Evolutionary conservation across 2,329 filamentous ascomycete genomes (phyloP).

Genomic region (Alternaria burnsii): DNA sequence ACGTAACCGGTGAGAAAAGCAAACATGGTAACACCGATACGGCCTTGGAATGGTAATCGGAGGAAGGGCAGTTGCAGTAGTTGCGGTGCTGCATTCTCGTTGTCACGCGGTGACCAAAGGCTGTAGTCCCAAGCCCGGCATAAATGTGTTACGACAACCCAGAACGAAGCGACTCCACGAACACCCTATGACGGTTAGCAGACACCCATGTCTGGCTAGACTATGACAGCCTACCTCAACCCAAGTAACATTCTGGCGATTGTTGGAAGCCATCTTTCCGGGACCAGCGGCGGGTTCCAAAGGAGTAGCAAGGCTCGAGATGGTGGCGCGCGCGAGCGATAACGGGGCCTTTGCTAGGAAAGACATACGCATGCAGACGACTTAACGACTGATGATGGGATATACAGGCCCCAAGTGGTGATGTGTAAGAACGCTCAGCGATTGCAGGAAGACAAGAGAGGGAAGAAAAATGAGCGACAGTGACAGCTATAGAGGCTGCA

Average conservation of each 20-base stretch:
- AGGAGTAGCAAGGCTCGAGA: slow-evolving; percentile 24
- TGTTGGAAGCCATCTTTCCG: slow-evolving; percentile 40
- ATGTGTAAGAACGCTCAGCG: slow-evolving; percentile 14
- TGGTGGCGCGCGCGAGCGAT: slow-evolving; percentile 37
- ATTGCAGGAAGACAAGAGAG: slow-evolving; percentile 16
- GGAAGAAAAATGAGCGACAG: slow-evolving; percentile 29
- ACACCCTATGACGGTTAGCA: slow-evolving; percentile 53
- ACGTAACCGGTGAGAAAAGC: slow-evolving; percentile 66
- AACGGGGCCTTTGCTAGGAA: slow-evolving; percentile 36
- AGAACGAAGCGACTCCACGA: slow-evolving; percentile 62
- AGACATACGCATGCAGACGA: slow-evolving; percentile 38
- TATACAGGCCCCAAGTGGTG: slow-evolving; percentile 13
- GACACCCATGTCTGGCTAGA: neutral
- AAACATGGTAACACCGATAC: slow-evolving; percentile 65
- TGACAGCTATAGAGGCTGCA: slow-evolving; percentile 35
- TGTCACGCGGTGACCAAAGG: slow-evolving; percentile 60
- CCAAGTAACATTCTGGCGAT: slow-evolving; percentile 52
- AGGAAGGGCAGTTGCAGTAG: slow-evolving; percentile 61
- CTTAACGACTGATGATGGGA: slow-evolving; percentile 16
- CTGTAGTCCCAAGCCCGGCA: slow-evolving; percentile 61
- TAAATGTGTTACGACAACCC: slow-evolving; percentile 63
- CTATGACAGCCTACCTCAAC: slow-evolving; percentile 45
- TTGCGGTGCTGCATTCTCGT: slow-evolving; percentile 53
- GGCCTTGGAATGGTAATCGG: slow-evolving; percentile 65
- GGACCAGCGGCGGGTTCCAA: slow-evolving; percentile 19